Evolutionary conservation across 352 stramenopile genomes (phyloP).

Genomic region (Phytopythium vexans): DNA sequence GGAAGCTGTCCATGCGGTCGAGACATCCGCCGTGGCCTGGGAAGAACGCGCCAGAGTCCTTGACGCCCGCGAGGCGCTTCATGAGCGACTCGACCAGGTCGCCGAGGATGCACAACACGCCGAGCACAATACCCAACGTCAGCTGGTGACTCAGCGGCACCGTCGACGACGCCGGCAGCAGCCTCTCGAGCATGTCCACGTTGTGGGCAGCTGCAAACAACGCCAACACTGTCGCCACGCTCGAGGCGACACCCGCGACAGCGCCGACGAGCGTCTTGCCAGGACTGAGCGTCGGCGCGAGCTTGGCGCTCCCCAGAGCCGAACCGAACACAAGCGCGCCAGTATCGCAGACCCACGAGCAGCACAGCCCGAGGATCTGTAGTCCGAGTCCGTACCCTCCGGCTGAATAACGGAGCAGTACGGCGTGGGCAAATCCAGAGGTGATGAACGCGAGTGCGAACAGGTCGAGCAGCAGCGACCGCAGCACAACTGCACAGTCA

Average conservation of each 20-base stretch:
- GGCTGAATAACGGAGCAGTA: conserved; percentile 51
- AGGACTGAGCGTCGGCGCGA: conserved; percentile 65
- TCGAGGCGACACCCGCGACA: conserved; percentile 46
- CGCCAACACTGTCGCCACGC: conserved; percentile 39
- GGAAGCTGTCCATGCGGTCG: conserved; percentile 78
- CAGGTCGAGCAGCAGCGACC: conserved; percentile 45
- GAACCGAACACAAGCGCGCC: conserved; percentile 53
- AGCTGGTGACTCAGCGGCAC: conserved; percentile 35
- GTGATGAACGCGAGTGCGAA: conserved; percentile 28
- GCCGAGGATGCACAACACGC: conserved; percentile 57
- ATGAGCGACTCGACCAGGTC: conserved; percentile 68
- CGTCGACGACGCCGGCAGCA: conserved; percentile 23
- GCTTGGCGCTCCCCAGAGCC: conserved; percentile 48
- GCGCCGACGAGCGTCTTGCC: conserved; percentile 64
- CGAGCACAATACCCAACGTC: conserved; percentile 38
- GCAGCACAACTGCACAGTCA: conserved; percentile 7
- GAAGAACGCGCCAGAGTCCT: conserved; percentile 71
- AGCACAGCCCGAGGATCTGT: conserved; percentile 58
- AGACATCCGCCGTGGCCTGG: conserved; percentile 74
- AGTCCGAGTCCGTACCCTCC: conserved; percentile 45
- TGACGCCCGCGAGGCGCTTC: conserved; percentile 67
- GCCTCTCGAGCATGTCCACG: conserved; percentile 2
- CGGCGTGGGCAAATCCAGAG: conserved; percentile 54
- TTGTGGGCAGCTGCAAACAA: conserved; percentile 31
- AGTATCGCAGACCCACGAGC: conserved; percentile 68